Conservation (phyloP, 78 protist species). For the Creolimax fragrantissima region DNA sequence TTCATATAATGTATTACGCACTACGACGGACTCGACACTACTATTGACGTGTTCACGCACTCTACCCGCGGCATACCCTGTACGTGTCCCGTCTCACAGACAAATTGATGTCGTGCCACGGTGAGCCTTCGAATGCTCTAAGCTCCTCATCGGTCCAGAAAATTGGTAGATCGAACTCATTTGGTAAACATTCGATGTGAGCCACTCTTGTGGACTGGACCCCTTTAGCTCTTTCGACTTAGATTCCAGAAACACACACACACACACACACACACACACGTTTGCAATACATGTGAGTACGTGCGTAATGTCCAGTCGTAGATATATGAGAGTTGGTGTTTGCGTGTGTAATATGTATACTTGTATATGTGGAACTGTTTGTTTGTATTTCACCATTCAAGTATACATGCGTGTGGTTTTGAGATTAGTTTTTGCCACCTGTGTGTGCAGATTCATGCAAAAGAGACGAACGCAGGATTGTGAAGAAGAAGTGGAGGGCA, state of each 20-base stretch:
- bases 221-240: not conserved
- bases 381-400: not conserved
- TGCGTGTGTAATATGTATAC: not conserved
- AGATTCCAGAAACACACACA: no score
- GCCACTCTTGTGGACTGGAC: not conserved
- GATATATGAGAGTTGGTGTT: not conserved
- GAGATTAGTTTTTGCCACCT: not conserved
- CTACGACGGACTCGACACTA: no score
- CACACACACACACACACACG: no score
- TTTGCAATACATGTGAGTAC: not conserved
- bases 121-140: not conserved
- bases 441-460: no score
- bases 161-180: not conserved
- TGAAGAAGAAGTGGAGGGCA: no score
- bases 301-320: not conserved
- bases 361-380: not conserved
- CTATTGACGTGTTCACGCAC: no score
- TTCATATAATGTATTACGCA: no score
- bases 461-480: not conserved
- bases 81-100: not conserved
- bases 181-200: not conserved
- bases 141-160: not conserved
- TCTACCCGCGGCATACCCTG: no score
- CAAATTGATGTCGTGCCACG: not conserved
- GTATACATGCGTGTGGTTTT: not conserved